Percentiles rank a stretch among this genome's conserved stretches.
Evolutionary conservation across 208 protist genomes (phyloP).

Genomic region (Acanthamoeba healyi): DNA sequence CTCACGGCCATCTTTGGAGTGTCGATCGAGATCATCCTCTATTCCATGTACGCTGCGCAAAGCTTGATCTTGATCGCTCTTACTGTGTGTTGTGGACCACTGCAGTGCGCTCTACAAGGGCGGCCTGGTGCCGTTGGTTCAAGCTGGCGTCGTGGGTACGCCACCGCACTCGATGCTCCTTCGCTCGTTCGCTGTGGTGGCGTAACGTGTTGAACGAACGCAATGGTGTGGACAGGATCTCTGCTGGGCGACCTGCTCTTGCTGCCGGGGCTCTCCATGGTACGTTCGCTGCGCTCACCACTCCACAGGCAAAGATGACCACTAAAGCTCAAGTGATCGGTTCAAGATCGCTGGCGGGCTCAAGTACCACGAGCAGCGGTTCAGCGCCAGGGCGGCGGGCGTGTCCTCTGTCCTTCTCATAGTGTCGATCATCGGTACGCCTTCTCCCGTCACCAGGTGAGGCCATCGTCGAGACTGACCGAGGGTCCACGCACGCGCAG

Average conservation of each 20-base stretch:
- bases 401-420: constrained; percentile 87
- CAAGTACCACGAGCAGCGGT: constrained; percentile 89
- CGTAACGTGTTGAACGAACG: too few species aligned
- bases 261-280: constrained; percentile 88
- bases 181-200: too few species aligned
- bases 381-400: constrained; percentile 87
- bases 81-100: neutral
- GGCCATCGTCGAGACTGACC: too few species aligned
- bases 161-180: too few species aligned
- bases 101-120: constrained; percentile 77
- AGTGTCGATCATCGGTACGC: constrained; percentile 85
- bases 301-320: too few species aligned
- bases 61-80: neutral
- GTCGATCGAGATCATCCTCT: constrained; percentile 91
- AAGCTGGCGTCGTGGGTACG: constrained; percentile 41
- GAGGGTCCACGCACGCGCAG: neutral
- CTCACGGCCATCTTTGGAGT: constrained; percentile 91
- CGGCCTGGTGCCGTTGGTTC: constrained; percentile 59
- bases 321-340: neutral
- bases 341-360: constrained; percentile 84
- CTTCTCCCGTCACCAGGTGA: too few species aligned
- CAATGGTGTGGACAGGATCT: too few species aligned
- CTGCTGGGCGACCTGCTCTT: constrained; percentile 85
- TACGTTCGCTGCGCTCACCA: constrained; percentile 30
- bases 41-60: constrained; percentile 66